Base-by-base conservation (phyloP, 1,139 yeast species). In the Lodderomyces orthopsilosis region DNA sequence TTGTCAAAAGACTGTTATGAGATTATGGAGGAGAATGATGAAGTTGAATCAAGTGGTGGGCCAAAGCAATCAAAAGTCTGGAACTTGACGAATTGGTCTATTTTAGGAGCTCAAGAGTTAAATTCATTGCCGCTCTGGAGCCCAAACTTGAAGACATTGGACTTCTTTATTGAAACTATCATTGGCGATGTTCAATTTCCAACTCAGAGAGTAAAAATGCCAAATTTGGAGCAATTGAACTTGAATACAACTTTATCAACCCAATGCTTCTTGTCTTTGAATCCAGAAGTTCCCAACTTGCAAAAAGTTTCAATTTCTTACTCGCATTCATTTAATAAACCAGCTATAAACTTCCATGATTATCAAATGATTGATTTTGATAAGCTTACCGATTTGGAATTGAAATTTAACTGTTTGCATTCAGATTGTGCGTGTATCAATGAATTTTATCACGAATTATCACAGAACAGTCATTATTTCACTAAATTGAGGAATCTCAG, bases 171-270 rank as follows among this genome's bases (percentile, higher is more conserved):
- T 38, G 53, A 50, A 37, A 40, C 40, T 10, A 38, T 23, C 21
- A 26, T 28, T 10, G 38, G 30, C 13, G 37, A 45, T 19, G 38
- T 39, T 23, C 17, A 15, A 12, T 28, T 33, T 38, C 19, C 26
- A 18, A 21, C 27, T 15, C 35, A 42, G n/a, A 18, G 15, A 12
- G 7, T 38, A 2, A 26, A 43, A 9, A 41, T 45, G 17, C 32
- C 37, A 14, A 34, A 42, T 12, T 37, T 50, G 13, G 36, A 30
- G 13, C 35, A 32, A 1, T 42, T 50, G 36, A 42, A 47, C 32
- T 38, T 50, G 22, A 50, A 50, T 41, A 50, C 53, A 14, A 50
- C 51, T 2, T 26, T 40, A 19, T 50, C 53, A 21, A 47, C 53
- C 3, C 44, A 42, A 28, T 14, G 44, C 8, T 50, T 50, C 22